Evolutionary conservation across 192 early-diverging fungal genomes (phyloP).

Genomic region (Chytriomyces sp.): DNA sequence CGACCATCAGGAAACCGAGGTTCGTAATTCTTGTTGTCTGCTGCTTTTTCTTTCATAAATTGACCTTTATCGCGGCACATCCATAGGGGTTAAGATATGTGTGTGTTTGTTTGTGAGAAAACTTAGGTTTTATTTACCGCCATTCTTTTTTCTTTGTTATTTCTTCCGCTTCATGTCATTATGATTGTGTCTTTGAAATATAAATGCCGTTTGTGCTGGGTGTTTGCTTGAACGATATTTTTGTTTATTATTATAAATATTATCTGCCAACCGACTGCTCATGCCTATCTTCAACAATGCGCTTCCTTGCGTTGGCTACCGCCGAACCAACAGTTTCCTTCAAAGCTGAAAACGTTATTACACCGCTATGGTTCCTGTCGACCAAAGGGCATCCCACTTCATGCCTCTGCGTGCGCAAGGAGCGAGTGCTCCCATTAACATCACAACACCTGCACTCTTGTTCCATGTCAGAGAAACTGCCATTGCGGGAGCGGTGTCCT

Average conservation of each 20-base stretch:
- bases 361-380: neutral
- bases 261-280: neutral
- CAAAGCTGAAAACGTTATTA: neutral
- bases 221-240: neutral
- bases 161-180: neutral
- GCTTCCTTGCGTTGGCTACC: neutral
- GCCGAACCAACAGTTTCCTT: neutral
- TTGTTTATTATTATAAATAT: neutral
- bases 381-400: neutral
- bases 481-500: neutral
- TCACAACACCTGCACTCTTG: neutral
- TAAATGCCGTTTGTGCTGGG: neutral
- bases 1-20: slow-evolving; percentile 68
- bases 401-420: neutral
- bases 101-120: neutral
- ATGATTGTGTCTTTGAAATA: neutral
- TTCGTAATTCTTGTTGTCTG: neutral
- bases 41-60: neutral
- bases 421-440: neutral
- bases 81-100: neutral
- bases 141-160: neutral
- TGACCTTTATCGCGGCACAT: no score
- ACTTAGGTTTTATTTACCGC: neutral
- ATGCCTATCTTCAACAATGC: neutral
- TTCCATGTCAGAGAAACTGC: neutral